Evolutionary conservation across 305 asterid genomes (phyloP).

Genomic region (Fraxinus paxiana): DNA sequence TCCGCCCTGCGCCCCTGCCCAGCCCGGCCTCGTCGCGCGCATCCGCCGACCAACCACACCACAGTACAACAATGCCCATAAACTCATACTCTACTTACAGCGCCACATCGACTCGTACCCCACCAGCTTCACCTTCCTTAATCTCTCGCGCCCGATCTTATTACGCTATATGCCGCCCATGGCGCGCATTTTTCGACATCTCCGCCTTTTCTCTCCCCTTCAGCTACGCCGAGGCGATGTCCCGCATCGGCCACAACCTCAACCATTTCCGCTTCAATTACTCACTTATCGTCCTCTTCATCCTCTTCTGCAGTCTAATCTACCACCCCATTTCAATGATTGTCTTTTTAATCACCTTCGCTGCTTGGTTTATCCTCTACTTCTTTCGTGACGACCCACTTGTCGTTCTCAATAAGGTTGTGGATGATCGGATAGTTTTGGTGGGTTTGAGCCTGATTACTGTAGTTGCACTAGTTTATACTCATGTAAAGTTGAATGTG

Average conservation of each 20-base stretch:
- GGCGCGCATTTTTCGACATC: constrained; percentile 56
- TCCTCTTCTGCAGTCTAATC: constrained; percentile 72
- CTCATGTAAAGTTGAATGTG: constrained; percentile 59
- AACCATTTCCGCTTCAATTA: constrained; percentile 77
- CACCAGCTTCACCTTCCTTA: constrained; percentile 22
- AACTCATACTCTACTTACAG: constrained; percentile 18
- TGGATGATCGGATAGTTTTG: constrained; percentile 64
- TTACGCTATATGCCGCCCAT: constrained; percentile 61
- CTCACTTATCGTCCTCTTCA: constrained; percentile 48
- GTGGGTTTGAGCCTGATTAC: constrained; percentile 51
- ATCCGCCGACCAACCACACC: background rate
- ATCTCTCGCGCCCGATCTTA: constrained; percentile 40
- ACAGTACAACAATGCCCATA: background rate
- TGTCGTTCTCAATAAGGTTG: constrained; percentile 31
- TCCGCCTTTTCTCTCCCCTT: constrained; percentile 52
- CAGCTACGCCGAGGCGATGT: constrained; percentile 55
- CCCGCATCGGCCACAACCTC: constrained; percentile 66
- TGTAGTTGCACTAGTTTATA: constrained; percentile 57
- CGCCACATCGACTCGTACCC: constrained; percentile 20
- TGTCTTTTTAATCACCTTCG: constrained; percentile 46
- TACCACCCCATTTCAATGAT: constrained; percentile 80
- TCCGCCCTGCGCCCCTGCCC: background rate
- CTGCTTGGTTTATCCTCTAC: constrained; percentile 56
- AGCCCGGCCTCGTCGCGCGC: background rate
- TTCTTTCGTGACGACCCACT: constrained; percentile 63